phyloP scores from a whole-genome alignment of 1,139 yeast species.

The Nakaseomyces glabratus region DNA sequence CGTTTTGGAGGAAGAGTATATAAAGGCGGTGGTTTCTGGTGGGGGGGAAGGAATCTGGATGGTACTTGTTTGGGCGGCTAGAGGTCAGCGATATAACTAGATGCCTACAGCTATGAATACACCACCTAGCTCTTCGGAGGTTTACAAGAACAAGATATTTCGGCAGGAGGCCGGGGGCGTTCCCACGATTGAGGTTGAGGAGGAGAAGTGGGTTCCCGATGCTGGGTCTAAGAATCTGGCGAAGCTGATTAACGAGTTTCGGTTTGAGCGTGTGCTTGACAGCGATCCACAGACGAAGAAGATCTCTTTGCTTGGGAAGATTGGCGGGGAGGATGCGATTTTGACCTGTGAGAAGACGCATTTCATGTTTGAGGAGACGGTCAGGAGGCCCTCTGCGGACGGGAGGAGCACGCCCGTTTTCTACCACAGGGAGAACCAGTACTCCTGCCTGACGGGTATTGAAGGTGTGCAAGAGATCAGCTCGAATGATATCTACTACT shows the following conservation, averaged over 20 bases:
- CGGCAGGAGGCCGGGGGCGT: slow-evolving; percentile 1
- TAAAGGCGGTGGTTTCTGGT: too few species aligned
- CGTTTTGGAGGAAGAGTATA: too few species aligned
- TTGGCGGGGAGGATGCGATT: slow-evolving; percentile 56
- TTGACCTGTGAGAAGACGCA: slow-evolving; percentile 64
- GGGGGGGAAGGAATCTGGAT: too few species aligned
- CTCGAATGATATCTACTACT: slow-evolving; percentile 70
- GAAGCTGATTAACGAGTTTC: slow-evolving; percentile 31
- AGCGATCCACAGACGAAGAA: slow-evolving; percentile 60
- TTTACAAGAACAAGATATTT: slow-evolving; percentile 4
- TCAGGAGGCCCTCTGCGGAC: slow-evolving; percentile 19
- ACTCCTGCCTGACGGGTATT: slow-evolving; percentile 27
- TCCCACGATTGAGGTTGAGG: neutral
- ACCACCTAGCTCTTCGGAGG: slow-evolving; percentile 5
- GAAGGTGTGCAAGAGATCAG: slow-evolving; percentile 40
- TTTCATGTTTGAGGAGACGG: slow-evolving; percentile 35
- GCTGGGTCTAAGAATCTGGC: slow-evolving; percentile 5
- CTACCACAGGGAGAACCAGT: slow-evolving; percentile 22
- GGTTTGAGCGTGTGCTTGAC: slow-evolving; percentile 37
- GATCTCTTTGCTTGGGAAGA: slow-evolving; percentile 55
- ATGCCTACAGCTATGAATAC: slow-evolving; percentile 6
- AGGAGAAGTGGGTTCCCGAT: slow-evolving; percentile 6
- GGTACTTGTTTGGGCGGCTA: too few species aligned
- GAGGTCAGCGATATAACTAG: too few species aligned
- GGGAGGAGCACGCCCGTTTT: slow-evolving; percentile 19